Base-by-base conservation (phyloP, 306 rosid genomes). In the Acacia acuminata region DNA sequence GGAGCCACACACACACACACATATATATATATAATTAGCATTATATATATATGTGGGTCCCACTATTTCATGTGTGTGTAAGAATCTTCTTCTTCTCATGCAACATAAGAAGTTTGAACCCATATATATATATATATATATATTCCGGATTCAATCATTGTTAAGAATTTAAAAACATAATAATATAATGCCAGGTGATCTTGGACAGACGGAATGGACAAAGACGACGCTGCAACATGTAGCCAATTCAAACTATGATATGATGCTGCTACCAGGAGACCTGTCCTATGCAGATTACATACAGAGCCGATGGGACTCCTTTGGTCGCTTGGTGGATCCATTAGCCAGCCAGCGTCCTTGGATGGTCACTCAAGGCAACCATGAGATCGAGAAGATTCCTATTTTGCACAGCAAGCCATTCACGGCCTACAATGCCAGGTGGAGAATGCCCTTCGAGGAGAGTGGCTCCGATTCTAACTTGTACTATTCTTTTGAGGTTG, bases 321-420 rank as follows among this genome's bases (percentile, higher is more conserved):
- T 88, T 17, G 99, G 97, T 19, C 88, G 97, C 14, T 83, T 96
- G 8, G 97, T 92, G 0, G 96, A 88, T 82, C 96, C 98, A 48
- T 73, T 88, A 40, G 96, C 99, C 0, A 88, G 98, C 84, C 87
- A 86, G 55, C 87, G 98, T 77, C 99, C 99, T 0, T 96, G 98
- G 99, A 94, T 96, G 99, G 97, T 96, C 5, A 96, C 99, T 0
- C 85, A 84, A 50, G 98, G 98, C 12, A 91, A 96, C 86, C 98
- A 96, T 32, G 99, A 94, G 63, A 6, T 90, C 2, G 98, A 96
- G 87, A 87, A 50, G 82, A 73, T 92, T 44, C 94, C 92, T 0
- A 0, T 86, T 2, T 0, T 91, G 51, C 94, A 92, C 81, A 0
- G 4, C 0, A 0, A 5, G 0, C 72, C 90, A 17, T 96, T 96